phyloP scores from a whole-genome alignment of 371 early-diverging fungal species.

The Dentiscutata heterogama region DNA sequence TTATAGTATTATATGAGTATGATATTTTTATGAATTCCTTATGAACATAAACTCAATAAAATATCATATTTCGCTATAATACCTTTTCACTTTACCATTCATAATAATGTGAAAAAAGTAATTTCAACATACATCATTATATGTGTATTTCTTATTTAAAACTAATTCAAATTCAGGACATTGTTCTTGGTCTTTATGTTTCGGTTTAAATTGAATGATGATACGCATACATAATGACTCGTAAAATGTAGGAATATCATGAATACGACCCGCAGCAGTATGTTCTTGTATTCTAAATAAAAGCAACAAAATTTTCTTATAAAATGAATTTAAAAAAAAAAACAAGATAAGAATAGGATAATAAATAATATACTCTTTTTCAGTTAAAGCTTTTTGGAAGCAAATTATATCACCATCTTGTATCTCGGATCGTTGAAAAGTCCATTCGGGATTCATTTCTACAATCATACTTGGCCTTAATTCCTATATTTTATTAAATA shows the following conservation, averaged over 20 bases:
- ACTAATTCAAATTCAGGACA: conserved; percentile 59
- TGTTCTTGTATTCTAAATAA: conserved; percentile 43
- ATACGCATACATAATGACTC: conserved; percentile 76
- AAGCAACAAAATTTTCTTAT: not conserved
- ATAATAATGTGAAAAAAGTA: too few species aligned
- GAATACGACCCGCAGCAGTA: conserved; percentile 50
- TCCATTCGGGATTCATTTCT: conserved; percentile 65
- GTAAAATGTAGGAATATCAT: conserved; percentile 76
- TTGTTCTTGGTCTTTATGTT: conserved; percentile 50
- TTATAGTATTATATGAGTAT: too few species aligned
- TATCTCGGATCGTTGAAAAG: conserved; percentile 82
- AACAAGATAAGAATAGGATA: not conserved
- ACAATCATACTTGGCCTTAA: conserved; percentile 94
- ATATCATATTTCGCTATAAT: too few species aligned
- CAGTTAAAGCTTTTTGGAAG: conserved; percentile 61
- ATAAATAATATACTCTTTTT: conserved; percentile 59
- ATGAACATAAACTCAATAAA: too few species aligned
- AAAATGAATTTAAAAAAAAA: not conserved
- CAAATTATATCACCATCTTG: conserved; percentile 94
- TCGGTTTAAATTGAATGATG: conserved; percentile 75
- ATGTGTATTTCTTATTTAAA: conserved; percentile 72
- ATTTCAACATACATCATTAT: conserved; percentile 61
- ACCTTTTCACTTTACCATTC: too few species aligned
- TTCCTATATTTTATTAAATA: conserved; percentile 63
- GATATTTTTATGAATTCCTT: too few species aligned